These are phyloP conservation scores for Termitomyces sp. DNA, from an alignment of 768 basidiomycete species.

Conservation along the genomic window DNA sequence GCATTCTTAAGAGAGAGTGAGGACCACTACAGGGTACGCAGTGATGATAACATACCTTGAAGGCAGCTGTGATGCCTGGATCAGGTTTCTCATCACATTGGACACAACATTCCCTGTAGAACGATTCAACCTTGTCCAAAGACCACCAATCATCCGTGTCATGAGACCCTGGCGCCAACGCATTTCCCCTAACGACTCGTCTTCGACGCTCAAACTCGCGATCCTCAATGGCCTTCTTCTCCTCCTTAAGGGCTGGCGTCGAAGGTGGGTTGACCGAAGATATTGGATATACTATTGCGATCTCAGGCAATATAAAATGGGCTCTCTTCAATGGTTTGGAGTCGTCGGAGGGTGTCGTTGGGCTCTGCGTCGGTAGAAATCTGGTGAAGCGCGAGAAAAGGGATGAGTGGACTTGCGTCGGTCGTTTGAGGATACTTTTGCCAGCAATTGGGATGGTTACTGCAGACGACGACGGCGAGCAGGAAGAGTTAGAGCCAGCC, in stretches of 20 bases:
- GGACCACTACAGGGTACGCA: background rate
- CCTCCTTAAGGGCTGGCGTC: conserved; percentile 70
- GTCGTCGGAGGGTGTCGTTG: conserved; percentile 33
- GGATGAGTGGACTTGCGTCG: conserved; percentile 60
- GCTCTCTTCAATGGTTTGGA: conserved; percentile 74
- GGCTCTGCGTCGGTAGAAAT: conserved; percentile 58
- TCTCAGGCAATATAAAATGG: conserved; percentile 84
- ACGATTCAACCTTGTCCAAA: conserved; percentile 74
- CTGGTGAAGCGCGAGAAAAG: conserved; percentile 71
- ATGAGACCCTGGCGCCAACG: conserved; percentile 23
- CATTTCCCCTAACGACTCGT: conserved; percentile 57
- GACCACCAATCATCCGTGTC: conserved; percentile 74
- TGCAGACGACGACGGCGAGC: conserved; percentile 72
- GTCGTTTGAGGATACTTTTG: conserved; percentile 76
- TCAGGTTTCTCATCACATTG: conserved; percentile 71
- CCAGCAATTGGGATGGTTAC: conserved; percentile 77
- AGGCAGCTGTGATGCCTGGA: conserved; percentile 55
- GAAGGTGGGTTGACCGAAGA: conserved; percentile 79
- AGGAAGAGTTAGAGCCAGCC: conserved; percentile 39
- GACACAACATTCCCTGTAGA: conserved; percentile 82
- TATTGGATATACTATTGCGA: conserved; percentile 89
- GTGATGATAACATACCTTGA: conserved; percentile 48
- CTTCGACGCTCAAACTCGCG: conserved; percentile 63
- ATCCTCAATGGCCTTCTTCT: conserved; percentile 76
- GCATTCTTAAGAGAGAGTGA: conserved; percentile 34